phyloP scores from a whole-genome alignment of 192 early-diverging fungal species.

The Hyaloraphidium curvatum region DNA sequence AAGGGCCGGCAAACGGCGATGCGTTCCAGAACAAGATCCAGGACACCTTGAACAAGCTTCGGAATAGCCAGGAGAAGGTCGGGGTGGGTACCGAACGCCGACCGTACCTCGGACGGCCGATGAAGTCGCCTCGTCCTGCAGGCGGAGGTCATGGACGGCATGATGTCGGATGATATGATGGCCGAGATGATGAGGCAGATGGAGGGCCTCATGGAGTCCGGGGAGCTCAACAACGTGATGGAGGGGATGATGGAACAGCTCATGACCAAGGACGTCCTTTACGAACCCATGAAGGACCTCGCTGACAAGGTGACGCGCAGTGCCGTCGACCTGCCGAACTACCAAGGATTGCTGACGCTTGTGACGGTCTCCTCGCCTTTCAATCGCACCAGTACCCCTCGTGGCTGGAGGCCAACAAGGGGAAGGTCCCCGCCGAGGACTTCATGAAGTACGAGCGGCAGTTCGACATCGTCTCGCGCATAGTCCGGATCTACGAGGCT shows the following conservation, averaged over 20 bases:
- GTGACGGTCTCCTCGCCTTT: too few relatives aligned
- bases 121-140: conserved; percentile 2
- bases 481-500: conserved; percentile 61
- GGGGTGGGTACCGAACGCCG: conserved; percentile 33
- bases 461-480: conserved; percentile 52
- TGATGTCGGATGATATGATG: conserved; percentile 43
- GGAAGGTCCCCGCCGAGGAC: conserved; percentile 45
- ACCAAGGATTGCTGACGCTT: background rate
- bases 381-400: conserved; percentile 50
- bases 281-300: conserved; percentile 91
- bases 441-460: conserved; percentile 60
- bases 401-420: conserved; percentile 66
- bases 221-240: conserved; percentile 68
- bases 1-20: conserved; percentile 5
- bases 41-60: conserved; percentile 75
- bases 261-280: conserved; percentile 80
- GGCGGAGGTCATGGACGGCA: background rate
- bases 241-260: conserved; percentile 79
- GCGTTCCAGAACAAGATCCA: conserved; percentile 78
- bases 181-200: conserved; percentile 71
- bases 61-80: conserved; percentile 62
- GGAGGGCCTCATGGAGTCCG: conserved; percentile 50
- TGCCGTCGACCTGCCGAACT: too few relatives aligned
- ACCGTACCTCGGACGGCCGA: background rate
- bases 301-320: conserved; percentile 34